A percentile compares a stretch with the other conserved stretches of the same genome.
Evolutionary conservation across 495 filamentous ascomycete genomes (phyloP).

Genomic region (Cercophora scortea): DNA sequence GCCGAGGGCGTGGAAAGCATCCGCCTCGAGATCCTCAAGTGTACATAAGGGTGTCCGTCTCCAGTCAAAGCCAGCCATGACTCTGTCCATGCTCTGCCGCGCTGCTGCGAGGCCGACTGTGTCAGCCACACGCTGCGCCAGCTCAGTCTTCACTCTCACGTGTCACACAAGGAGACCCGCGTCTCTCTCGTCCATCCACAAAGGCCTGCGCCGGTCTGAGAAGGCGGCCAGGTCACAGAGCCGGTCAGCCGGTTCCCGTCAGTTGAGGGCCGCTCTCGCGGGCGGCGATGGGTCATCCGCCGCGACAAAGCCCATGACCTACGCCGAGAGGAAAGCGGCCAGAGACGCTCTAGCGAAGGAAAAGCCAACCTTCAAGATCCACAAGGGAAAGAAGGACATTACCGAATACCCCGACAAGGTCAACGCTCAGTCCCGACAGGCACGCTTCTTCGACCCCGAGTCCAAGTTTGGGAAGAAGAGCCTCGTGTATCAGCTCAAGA

Average conservation of each 20-base stretch:
- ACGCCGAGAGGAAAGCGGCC: conserved; percentile 16
- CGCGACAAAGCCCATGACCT: conserved; percentile 12
- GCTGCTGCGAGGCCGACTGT: conserved; percentile 9
- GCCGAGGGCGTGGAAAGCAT: too few relatives aligned
- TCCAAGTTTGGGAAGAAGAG: conserved; percentile 37
- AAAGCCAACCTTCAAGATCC: conserved; percentile 27
- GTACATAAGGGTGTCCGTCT: too few relatives aligned
- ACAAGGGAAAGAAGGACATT: conserved; percentile 39
- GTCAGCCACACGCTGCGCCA: not conserved
- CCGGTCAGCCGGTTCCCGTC: not conserved
- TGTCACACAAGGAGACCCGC: conserved; percentile 4
- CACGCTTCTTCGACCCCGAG: conserved; percentile 36
- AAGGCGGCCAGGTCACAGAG: not conserved
- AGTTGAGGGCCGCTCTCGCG: too few relatives aligned
- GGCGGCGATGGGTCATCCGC: not conserved
- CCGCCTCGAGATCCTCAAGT: too few relatives aligned
- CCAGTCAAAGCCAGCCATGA: conserved; percentile 6
- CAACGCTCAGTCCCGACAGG: conserved; percentile 24
- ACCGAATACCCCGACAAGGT: conserved; percentile 23
- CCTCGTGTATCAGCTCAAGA: conserved; percentile 34
- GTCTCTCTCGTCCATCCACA: conserved; percentile 23
- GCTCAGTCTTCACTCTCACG: not conserved
- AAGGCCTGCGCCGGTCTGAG: conserved; percentile 19
- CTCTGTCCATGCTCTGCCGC: conserved; percentile 13
- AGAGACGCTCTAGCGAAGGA: conserved; percentile 9